These are phyloP conservation scores for Lecanoromycetidae sp. DNA, from an alignment of 2,329 filamentous ascomycete genomes.

Conservation along the genomic window DNA sequence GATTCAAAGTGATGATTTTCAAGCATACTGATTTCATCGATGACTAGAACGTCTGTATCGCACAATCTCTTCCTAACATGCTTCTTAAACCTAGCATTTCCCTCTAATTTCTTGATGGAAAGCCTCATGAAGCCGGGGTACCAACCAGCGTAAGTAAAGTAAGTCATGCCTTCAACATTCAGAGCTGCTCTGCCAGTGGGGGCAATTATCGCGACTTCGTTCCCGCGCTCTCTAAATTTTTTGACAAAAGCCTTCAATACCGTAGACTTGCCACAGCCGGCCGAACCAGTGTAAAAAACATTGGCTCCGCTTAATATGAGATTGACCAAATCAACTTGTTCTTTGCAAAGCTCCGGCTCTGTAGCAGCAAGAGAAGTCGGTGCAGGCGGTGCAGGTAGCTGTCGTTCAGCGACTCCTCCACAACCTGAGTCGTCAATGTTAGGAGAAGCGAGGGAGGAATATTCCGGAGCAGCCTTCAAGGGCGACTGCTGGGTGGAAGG, in stretches of 20 bases:
- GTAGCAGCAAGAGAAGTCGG: too few species aligned
- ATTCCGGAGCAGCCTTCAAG: too few species aligned
- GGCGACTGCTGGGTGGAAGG: too few species aligned
- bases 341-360: slow-evolving; percentile 32
- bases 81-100: slow-evolving; percentile 25
- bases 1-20: slow-evolving; percentile 44
- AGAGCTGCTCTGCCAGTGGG: slow-evolving; percentile 50
- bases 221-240: slow-evolving; percentile 26
- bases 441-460: too few species aligned
- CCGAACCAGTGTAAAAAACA: slow-evolving; percentile 54
- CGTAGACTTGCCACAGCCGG: slow-evolving; percentile 48
- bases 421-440: not conserved
- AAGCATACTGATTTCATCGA: slow-evolving; percentile 57
- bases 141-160: slow-evolving; percentile 48
- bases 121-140: slow-evolving; percentile 36
- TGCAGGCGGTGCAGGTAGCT: too few species aligned
- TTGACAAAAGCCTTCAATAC: slow-evolving; percentile 40
- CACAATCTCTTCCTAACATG: slow-evolving; percentile 29
- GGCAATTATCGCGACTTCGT: slow-evolving; percentile 41
- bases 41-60: slow-evolving; percentile 44
- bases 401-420: not conserved
- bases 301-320: slow-evolving; percentile 42
- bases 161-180: slow-evolving; percentile 44
- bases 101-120: slow-evolving; percentile 27
- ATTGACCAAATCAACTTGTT: slow-evolving; percentile 40